These are phyloP conservation scores for Diutina siamensis DNA, from an alignment of 1,139 yeast genomes.

Conservation along the genomic window DNA sequence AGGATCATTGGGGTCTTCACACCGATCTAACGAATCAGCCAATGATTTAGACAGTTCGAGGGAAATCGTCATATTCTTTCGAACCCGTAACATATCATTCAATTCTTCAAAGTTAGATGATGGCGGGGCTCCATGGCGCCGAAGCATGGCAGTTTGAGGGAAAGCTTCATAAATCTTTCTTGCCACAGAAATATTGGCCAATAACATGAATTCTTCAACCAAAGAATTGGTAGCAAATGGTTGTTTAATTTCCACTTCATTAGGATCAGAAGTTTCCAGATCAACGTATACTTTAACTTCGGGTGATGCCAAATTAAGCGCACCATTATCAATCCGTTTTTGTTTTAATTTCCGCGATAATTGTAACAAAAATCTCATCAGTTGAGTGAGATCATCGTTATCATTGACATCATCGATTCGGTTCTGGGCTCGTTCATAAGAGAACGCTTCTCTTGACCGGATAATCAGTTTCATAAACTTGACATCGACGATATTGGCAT, in stretches of 20 bases:
- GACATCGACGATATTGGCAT: slow-evolving; percentile 78
- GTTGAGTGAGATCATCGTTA: slow-evolving; percentile 74
- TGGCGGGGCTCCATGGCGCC: slow-evolving; percentile 96
- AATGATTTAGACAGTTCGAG: slow-evolving; percentile 81
- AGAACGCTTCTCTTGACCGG: slow-evolving; percentile 86
- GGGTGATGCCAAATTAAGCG: slow-evolving; percentile 91
- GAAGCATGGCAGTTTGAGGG: slow-evolving; percentile 96
- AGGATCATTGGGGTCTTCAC: slow-evolving; percentile 71
- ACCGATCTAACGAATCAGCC: slow-evolving; percentile 87
- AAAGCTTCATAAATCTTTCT: slow-evolving; percentile 81
- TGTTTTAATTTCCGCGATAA: slow-evolving; percentile 79
- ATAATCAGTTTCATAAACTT: slow-evolving; percentile 82
- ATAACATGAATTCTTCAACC: slow-evolving; percentile 96
- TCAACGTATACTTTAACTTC: slow-evolving; percentile 97
- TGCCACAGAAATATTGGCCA: slow-evolving; percentile 95
- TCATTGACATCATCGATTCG: slow-evolving; percentile 75
- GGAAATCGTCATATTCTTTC: slow-evolving; percentile 70
- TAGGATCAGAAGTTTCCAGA: slow-evolving; percentile 93
- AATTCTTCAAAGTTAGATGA: slow-evolving; percentile 81
- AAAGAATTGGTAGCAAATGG: slow-evolving; percentile 84
- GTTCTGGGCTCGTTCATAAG: slow-evolving; percentile 86
- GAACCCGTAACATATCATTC: slow-evolving; percentile 80
- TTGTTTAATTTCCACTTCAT: slow-evolving; percentile 86
- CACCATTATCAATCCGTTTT: slow-evolving; percentile 87
- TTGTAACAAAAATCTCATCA: slow-evolving; percentile 72